Evolutionary conservation across 495 filamentous ascomycete genomes (phyloP), one percentile per base, ranked within the genome.

Genomic region (Neurospora hispaniola): DNA sequence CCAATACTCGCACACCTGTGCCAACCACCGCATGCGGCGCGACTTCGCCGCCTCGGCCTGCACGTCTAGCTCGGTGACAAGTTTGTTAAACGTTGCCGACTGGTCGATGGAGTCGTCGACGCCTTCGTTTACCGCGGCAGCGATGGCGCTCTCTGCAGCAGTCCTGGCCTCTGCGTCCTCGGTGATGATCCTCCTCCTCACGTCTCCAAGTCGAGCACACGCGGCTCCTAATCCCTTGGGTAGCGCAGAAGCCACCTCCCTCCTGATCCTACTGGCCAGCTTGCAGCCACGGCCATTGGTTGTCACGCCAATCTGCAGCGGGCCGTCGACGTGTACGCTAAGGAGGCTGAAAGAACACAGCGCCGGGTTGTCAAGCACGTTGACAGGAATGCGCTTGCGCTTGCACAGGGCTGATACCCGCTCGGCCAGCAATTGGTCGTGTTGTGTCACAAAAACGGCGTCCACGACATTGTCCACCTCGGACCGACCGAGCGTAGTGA

Each of bases 1-100:
- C 96, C 96, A 99, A 82, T 99, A 99, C 84, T 99, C 96, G 86
- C 96, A 99, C 20, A 99, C 94, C 79, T 99, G 96, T 20, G 91
- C 89, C 4, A 99, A 82, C 96, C 96, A 99, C 35, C 96, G 89
- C 84, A 96, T 94, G 48, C 96, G 86, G 69, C 96, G 85, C 20
- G 87, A 93, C 81, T 92, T 94, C 9, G 89, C 89, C 3, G 91
- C 92, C 69, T 92, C 90, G 5, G 86, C 80, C 18, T 66, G 54
- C 54, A 66, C 54, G 76, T 95, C 93, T 71, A 88, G 87, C 69
- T 93, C 91, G 11, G 83, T 84, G 10, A 98, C 86, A 1, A 98
- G 82, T 71, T 88, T 88, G 79, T 99, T 99, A 82, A 99, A 97
- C 0, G 86, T 88, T 0, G 93, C 88, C n/a, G 85, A 88, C 79